These are phyloP conservation scores for Sphagnum fallax DNA, from an alignment of 228 moss, liverwort and hornwort genomes.

Conservation along the genomic window DNA sequence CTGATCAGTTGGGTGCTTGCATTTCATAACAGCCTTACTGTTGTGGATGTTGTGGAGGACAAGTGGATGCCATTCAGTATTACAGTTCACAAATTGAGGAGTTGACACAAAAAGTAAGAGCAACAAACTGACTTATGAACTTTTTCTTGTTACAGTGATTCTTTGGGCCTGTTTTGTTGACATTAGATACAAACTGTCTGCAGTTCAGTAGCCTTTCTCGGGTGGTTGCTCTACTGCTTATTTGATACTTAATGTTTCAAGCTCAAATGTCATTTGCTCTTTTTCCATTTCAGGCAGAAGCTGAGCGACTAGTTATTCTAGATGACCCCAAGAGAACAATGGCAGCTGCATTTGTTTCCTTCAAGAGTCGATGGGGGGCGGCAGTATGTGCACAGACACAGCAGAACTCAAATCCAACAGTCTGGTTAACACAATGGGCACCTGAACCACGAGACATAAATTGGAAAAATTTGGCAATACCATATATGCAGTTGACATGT, in stretches of 20 bases:
- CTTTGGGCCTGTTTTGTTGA: neutral
- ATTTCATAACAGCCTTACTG: slow-evolving; percentile 10
- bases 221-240: neutral
- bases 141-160: no score
- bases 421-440: slow-evolving; percentile 81
- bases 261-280: no score
- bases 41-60: slow-evolving; percentile 39
- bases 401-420: slow-evolving; percentile 61
- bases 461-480: slow-evolving; percentile 79
- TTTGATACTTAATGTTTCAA: neutral
- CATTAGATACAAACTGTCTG: neutral
- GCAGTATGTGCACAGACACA: slow-evolving; percentile 71
- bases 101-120: slow-evolving; percentile 43
- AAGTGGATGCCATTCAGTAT: slow-evolving; percentile 51
- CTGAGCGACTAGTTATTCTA: slow-evolving; percentile 18
- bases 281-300: slow-evolving; percentile 14
- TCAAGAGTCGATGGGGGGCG: slow-evolving; percentile 75
- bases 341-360: slow-evolving; percentile 78
- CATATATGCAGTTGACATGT: slow-evolving; percentile 58
- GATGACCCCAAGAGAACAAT: slow-evolving; percentile 32
- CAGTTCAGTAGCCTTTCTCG: neutral
- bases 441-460: slow-evolving; percentile 69
- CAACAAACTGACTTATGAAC: neutral
- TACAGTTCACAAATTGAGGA: slow-evolving; percentile 26
- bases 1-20: neutral